These are phyloP conservation scores for Ilyonectria sp. DNA, from an alignment of 2,329 filamentous ascomycete genomes.

Conservation along the genomic window DNA sequence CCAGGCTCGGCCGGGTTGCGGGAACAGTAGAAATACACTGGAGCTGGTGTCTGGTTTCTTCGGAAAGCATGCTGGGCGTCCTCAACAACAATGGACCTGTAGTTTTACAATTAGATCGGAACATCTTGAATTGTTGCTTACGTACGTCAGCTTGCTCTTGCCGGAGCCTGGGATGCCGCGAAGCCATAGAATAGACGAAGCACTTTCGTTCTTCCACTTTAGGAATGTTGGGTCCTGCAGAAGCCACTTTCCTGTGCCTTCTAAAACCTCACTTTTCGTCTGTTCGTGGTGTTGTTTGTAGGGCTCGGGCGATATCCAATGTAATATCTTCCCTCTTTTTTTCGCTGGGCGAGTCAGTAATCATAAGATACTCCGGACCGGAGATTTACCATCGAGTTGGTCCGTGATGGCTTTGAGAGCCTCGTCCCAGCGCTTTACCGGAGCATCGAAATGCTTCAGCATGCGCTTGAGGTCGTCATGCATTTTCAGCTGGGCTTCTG, in stretches of 20 bases:
- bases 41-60: slow-evolving; percentile 10
- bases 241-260: slow-evolving; percentile 18
- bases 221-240: slow-evolving; percentile 3
- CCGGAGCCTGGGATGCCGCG: slow-evolving; percentile 13
- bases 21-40: slow-evolving; percentile 23
- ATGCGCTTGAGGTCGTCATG: slow-evolving; percentile 5
- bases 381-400: slow-evolving; percentile 9
- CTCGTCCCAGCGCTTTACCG: slow-evolving; percentile 8
- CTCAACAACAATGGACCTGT: slow-evolving; percentile 11
- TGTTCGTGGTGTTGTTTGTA: slow-evolving; percentile 10
- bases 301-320: slow-evolving; percentile 2
- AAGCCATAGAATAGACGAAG: slow-evolving; percentile 12
- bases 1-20: slow-evolving; percentile 14
- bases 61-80: neutral
- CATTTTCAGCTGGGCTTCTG: slow-evolving; percentile 3
- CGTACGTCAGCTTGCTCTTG: slow-evolving; percentile 15
- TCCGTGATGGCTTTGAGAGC: neutral
- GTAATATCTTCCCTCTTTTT: slow-evolving; percentile 2
- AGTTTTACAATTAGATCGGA: slow-evolving; percentile 12
- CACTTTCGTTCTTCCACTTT: slow-evolving; percentile 13
- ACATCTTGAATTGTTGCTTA: neutral
- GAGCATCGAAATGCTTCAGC: slow-evolving; percentile 1
- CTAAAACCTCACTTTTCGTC: slow-evolving; percentile 2
- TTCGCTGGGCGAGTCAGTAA: neutral
- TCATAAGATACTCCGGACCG: neutral